Percentiles rank a stretch among this genome's conserved stretches.
Conservation (phyloP, 1,284 basidiomycete species). For the Rhodotorula sp. region DNA sequence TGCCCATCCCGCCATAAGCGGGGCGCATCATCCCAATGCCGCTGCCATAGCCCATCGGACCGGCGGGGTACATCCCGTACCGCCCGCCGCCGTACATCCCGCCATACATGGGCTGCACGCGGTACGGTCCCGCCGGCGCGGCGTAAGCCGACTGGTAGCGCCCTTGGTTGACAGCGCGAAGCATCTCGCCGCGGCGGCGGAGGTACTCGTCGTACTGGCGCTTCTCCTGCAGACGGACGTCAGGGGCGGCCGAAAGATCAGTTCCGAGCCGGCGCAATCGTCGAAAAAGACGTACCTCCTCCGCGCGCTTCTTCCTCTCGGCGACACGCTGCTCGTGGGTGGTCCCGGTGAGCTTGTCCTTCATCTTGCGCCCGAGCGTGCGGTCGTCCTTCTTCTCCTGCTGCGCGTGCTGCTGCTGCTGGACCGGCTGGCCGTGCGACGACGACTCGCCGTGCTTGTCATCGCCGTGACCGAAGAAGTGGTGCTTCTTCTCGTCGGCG, state of each 20-base stretch:
- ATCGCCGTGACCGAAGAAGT: background rate
- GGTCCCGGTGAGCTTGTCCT: slow-evolving; percentile 49
- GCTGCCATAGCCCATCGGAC: slow-evolving; percentile 4
- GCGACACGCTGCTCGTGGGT: slow-evolving; percentile 48
- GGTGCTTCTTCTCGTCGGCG: background rate
- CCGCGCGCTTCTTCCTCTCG: slow-evolving; percentile 39
- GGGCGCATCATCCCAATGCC: background rate
- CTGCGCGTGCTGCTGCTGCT: background rate
- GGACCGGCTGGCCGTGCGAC: background rate
- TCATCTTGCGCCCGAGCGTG: slow-evolving; percentile 46
- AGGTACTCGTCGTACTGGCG: slow-evolving; percentile 41
- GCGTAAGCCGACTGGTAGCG: slow-evolving; percentile 22
- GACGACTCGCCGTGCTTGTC: background rate
- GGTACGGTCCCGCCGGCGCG: slow-evolving; percentile 13
- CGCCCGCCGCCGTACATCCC: slow-evolving; percentile 2
- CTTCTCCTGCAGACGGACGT: slow-evolving; percentile 30
- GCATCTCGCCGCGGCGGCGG: slow-evolving; percentile 22
- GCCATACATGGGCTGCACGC: slow-evolving; percentile 17
- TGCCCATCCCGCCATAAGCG: background rate
- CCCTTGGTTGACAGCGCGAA: slow-evolving; percentile 19
- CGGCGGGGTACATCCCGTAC: slow-evolving; percentile 16
- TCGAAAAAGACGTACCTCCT: slow-evolving; percentile 19
- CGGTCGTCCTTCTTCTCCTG: slow-evolving; percentile 25
- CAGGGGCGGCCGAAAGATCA: too few relatives aligned
- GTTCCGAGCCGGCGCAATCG: background rate